Base-by-base conservation (phyloP, 192 early-diverging fungal genomes). In the Entophlyctis helioformis region DNA sequence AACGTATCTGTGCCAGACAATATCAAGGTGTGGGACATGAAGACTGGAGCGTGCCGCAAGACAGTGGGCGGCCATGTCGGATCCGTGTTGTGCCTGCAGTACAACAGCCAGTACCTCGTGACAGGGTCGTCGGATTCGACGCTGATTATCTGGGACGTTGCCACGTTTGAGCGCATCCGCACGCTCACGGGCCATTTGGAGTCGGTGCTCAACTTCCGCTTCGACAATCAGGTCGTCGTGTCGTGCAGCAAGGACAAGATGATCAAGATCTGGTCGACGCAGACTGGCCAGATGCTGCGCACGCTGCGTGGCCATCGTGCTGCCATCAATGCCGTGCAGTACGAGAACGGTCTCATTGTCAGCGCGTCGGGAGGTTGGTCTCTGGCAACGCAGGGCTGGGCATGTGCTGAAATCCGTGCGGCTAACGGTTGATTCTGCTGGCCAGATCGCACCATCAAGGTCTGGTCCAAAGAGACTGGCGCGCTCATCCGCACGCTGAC, bases 31-130 rank as follows among this genome's bases (percentile, higher is more conserved):
- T 91, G 86, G 85, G 81, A 89, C 53, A 61, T 83, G 31, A 49
- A 64, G 13, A 71, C 81, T 4, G 67, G 69, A 0, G 36, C 36
- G 42, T 40, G 74, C 71, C 42, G 54, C 53, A 13, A 56, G 49
- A 86, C 86, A 2, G 72, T 87, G 36, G 32, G 28, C 5, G 82
- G 80, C 11, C 91, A 95, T 57, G 42, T 43, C 1, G 85, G 74
- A 8, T 86, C 83, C 25, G 91, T 95, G 8, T 64, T 93, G 36
- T 93, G 89, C 45, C 64, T 95, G 16, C 89, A 93, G 42, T 89
- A 76, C 35, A 71, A 90, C 40, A 71, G 67, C 29, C 31, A 76
- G 16, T 62, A 59, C 42, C 50, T 75, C 16, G 80, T 86, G 2
- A 85, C 80, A 6, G 87, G 89, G 20, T 92, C 85, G 20, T 85